Evolutionary conservation across 192 early-diverging fungal species (phyloP).

Genomic region (Gryganskiella cystojenkinii): DNA sequence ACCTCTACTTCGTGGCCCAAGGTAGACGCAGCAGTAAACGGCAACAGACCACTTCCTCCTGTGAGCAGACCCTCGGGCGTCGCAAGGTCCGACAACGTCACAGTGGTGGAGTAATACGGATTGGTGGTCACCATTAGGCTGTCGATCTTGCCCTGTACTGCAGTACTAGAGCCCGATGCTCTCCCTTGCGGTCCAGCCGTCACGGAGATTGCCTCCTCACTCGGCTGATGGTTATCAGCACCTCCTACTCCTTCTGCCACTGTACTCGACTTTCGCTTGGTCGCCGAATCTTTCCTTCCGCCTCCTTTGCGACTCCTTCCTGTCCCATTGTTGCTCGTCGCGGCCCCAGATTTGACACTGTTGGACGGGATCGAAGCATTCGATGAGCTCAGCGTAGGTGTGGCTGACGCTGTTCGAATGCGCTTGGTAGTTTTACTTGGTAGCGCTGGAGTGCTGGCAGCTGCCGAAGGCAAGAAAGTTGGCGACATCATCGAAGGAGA

Average conservation of each 20-base stretch:
- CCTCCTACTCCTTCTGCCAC: constrained; percentile 6
- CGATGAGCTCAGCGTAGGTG: constrained; percentile 15
- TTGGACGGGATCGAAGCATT: not conserved
- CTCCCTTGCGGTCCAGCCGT: constrained; percentile 5
- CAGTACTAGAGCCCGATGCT: not conserved
- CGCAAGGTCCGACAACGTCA: too few species aligned
- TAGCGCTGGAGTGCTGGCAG: not conserved
- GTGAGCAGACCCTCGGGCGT: too few species aligned
- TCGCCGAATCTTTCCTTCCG: constrained; percentile 25
- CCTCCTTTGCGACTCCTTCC: constrained; percentile 20
- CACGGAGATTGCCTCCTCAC: not conserved
- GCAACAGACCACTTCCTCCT: too few species aligned
- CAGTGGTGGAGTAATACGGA: too few species aligned
- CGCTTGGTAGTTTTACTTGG: constrained; percentile 27
- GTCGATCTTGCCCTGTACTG: not conserved
- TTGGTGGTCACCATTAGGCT: too few species aligned
- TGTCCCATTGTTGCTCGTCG: not conserved
- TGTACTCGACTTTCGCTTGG: constrained; percentile 22
- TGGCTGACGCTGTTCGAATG: constrained; percentile 30
- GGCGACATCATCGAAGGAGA: constrained; percentile 27
- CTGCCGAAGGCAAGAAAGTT: not conserved
- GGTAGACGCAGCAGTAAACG: too few species aligned
- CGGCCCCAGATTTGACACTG: not conserved
- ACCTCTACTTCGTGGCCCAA: too few species aligned
- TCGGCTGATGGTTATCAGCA: too few species aligned